These are phyloP conservation scores for Podila clonocystis DNA, from an alignment of 192 early-diverging fungal species.

Conservation along the genomic window DNA sequence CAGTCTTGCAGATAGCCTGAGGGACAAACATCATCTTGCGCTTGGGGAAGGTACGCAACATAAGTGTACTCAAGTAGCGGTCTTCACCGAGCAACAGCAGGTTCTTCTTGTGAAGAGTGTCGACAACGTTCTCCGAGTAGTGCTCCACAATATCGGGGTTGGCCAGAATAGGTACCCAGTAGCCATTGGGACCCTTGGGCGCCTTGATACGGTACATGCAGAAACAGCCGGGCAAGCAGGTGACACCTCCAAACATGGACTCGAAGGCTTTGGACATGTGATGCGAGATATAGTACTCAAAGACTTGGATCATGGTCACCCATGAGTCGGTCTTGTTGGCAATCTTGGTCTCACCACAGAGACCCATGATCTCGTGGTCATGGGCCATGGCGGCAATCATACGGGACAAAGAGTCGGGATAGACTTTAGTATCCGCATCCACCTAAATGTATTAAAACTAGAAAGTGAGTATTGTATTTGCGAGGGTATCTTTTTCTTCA, in stretches of 20 bases:
- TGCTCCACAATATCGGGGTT: constrained; percentile 87
- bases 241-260: constrained; percentile 93
- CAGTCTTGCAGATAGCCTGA: constrained; percentile 80
- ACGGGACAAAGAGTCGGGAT: constrained; percentile 75
- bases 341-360: constrained; percentile 97
- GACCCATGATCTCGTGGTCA: constrained; percentile 88
- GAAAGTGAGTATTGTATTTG: neutral
- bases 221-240: constrained; percentile 95
- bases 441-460: constrained; percentile 54
- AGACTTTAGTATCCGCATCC: constrained; percentile 89
- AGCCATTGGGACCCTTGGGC: constrained; percentile 68
- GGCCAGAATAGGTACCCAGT: constrained; percentile 80
- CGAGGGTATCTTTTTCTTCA: neutral
- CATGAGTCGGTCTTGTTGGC: constrained; percentile 89
- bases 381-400: constrained; percentile 87
- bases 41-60: constrained; percentile 83
- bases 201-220: constrained; percentile 96
- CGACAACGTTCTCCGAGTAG: constrained; percentile 79
- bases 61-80: constrained; percentile 83
- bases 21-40: constrained; percentile 88
- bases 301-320: constrained; percentile 96
- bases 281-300: constrained; percentile 97
- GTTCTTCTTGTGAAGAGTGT: constrained; percentile 86
- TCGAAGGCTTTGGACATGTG: constrained; percentile 93
- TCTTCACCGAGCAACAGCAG: constrained; percentile 86